Evolutionary conservation across 2,329 filamentous ascomycete species (phyloP), one percentile per base, ranked within the genome.

Genomic region (Nemania sp.): DNA sequence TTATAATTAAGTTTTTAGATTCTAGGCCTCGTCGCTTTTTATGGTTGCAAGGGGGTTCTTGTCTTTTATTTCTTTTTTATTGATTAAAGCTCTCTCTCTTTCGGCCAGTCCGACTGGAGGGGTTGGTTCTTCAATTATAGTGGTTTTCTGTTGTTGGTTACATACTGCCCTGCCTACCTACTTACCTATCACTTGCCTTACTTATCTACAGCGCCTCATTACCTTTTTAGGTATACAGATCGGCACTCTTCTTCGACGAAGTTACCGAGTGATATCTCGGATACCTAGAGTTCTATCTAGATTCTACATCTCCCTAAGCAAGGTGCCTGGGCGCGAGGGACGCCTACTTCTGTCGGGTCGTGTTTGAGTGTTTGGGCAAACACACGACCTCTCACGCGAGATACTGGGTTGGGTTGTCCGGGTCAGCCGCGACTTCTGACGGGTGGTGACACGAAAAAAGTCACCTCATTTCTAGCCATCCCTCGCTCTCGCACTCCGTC

Each of bases 351-450:
- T 49, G 13, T 1, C 6, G 45, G 45, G 20, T 11, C 20, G n/a
- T 45, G 41, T 45, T 45, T 45, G 41, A 24, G 45, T 7, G 32
- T 35, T 35, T 35, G 32, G 6, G 32, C 32, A 35, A 24, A 24
- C 6, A 13, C 45, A 15, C 20, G 7, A 24, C 51, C 61, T 11
- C 22, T 29, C 57, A 24, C 43, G 27, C 26, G 13, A 26, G 51
- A 49, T 26, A 56, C n/a, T n/a, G n/a, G n/a, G 24, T 32, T 13
- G 52, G 10, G 49, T 38, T 32, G 41, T 26, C 43, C 29, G 45
- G n/a, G 45, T 41, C 32, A 60, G 45, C 57, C 57, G 45, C n/a
- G 22, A 52, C 20, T 13, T 59, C 32, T 22, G 27, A 38, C 45
- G 1, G 32, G n/a, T 22, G 45, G 45, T 18, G 26, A 52, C 22